phyloP scores from a whole-genome alignment of 139 green algal species.

The Dunaliella primolecta region DNA sequence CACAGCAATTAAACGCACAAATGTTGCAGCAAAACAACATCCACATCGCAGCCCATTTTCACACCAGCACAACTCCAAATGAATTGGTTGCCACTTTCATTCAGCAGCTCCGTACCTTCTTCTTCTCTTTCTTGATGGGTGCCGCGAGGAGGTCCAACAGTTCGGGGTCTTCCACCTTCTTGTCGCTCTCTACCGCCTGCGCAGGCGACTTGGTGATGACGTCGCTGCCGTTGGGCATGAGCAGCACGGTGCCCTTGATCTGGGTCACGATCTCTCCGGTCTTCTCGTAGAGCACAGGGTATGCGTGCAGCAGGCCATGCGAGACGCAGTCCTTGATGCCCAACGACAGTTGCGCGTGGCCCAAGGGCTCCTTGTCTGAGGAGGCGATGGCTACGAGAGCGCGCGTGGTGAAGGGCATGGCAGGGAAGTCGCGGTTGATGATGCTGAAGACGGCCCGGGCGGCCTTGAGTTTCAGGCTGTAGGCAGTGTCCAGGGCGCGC shows the following conservation, averaged over 20 bases:
- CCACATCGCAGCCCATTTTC: no score
- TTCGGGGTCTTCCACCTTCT: conserved; percentile 59
- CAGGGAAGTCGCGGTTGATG: conserved; percentile 82
- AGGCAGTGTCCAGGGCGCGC: conserved; percentile 86
- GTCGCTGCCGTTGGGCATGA: conserved; percentile 94
- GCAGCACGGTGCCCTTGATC: conserved; percentile 91
- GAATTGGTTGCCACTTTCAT: no score
- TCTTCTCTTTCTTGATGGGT: conserved; percentile 51
- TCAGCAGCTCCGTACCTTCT: conserved; percentile 67
- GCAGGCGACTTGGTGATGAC: conserved; percentile 65
- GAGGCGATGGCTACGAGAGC: conserved; percentile 31
- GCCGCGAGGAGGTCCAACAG: conserved; percentile 46
- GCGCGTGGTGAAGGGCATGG: conserved; percentile 90
- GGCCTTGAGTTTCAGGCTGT: conserved; percentile 88
- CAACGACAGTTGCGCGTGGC: conserved; percentile 24
- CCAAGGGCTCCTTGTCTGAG: conserved; percentile 19
- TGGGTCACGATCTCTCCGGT: conserved; percentile 65
- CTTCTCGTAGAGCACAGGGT: conserved; percentile 97
- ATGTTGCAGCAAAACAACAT: no score
- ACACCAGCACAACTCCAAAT: no score
- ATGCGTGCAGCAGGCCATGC: conserved; percentile 91
- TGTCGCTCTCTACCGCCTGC: conserved; percentile 77
- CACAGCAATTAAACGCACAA: no score
- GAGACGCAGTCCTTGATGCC: conserved; percentile 67
- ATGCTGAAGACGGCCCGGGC: conserved; percentile 78